Conservation (phyloP, 768 basidiomycete species). For the Pleurotus sapidus region DNA sequence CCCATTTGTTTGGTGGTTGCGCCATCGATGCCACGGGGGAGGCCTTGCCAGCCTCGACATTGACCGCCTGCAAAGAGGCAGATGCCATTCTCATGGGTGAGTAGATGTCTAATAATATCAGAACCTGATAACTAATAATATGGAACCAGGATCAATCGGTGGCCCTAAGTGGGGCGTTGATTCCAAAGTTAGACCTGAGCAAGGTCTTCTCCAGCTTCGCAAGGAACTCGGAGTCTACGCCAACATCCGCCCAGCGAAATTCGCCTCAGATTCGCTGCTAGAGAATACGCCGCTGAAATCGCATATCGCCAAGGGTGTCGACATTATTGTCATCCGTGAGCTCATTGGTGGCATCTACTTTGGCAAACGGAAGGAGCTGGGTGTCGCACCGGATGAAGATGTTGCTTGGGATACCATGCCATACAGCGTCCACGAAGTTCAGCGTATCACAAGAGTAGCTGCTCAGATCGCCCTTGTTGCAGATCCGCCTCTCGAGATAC, state of each 20-base stretch:
- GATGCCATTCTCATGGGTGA: slow-evolving; percentile 96
- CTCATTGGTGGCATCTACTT: slow-evolving; percentile 97
- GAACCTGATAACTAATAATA: neutral
- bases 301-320: slow-evolving; percentile 75
- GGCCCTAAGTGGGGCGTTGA: slow-evolving; percentile 99
- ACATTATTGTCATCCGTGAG: slow-evolving; percentile 95
- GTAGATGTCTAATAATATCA: slow-evolving; percentile 14
- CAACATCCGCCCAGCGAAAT: slow-evolving; percentile 96
- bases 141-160: slow-evolving; percentile 79
- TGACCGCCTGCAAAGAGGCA: slow-evolving; percentile 87
- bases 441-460: slow-evolving; percentile 94
- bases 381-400: slow-evolving; percentile 58
- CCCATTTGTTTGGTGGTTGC: slow-evolving; percentile 84
- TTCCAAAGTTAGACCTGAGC: slow-evolving; percentile 86
- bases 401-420: slow-evolving; percentile 91
- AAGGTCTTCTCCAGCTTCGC: slow-evolving; percentile 82
- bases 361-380: slow-evolving; percentile 87
- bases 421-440: slow-evolving; percentile 88
- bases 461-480: slow-evolving; percentile 84
- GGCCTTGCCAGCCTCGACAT: slow-evolving; percentile 79
- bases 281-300: slow-evolving; percentile 87
- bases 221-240: slow-evolving; percentile 95
- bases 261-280: slow-evolving; percentile 89
- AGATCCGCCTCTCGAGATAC: slow-evolving; percentile 83
- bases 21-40: slow-evolving; percentile 90